Conservation (phyloP, 108 stramenopile genomes). For the Hondaea fermentalgiana region DNA sequence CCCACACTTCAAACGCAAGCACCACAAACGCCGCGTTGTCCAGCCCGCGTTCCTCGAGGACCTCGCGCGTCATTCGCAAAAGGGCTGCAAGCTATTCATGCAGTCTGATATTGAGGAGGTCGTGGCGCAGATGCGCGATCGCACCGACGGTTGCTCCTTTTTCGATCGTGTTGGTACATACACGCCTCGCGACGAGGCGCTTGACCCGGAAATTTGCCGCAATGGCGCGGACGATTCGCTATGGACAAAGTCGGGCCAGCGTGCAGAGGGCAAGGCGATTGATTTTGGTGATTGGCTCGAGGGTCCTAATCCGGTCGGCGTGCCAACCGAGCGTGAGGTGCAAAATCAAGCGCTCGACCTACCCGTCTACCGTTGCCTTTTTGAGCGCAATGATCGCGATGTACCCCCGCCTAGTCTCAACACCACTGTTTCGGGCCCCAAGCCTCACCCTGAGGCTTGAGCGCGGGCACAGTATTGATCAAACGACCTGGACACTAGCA, state of each 20-base stretch:
- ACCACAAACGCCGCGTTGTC: conserved; percentile 18
- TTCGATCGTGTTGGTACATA: neutral
- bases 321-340: neutral
- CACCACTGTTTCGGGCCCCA: neutral
- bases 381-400: neutral
- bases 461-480: no score
- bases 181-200: neutral
- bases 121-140: conserved; percentile 8
- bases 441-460: no score
- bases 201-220: neutral
- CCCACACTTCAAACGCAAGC: conserved; percentile 23
- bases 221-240: neutral
- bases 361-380: neutral
- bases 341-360: neutral
- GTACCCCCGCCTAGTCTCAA: neutral
- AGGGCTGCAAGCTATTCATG: neutral
- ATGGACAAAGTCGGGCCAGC: neutral
- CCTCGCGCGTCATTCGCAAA: neutral
- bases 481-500: no score
- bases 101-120: neutral
- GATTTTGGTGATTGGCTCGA: neutral
- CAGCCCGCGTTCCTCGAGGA: neutral
- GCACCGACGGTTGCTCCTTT: neutral
- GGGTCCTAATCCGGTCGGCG: neutral
- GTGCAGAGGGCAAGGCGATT: neutral